Evolutionary conservation across 768 basidiomycete species (phyloP), one percentile per base, ranked within the genome.

Genomic region (Boletellus sp.): DNA sequence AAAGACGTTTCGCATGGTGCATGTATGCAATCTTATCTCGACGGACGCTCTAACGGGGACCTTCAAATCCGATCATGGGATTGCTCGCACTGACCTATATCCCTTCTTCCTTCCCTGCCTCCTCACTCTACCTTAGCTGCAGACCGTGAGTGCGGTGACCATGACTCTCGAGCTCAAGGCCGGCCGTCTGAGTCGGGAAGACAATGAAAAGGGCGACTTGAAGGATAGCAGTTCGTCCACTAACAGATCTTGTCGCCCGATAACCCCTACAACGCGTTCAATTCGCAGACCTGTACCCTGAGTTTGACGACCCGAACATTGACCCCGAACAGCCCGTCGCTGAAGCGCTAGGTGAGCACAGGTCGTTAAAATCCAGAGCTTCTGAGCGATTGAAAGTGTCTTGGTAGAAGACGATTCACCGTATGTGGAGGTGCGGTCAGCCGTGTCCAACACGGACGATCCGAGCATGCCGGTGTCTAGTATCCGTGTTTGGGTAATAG

Each of bases 401-500:
- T 37, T 16, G 24, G 7, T 47, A 73, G 78, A 78, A 61, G 85
- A 90, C 55, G 49, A 50, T 39, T 50, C 49, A 9, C 49, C 49
- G 9, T 92, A 92, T 63, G 33, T 32, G 20, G 43, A 44, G 43
- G 43, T 44, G 16, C 43, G 43, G 34, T 44, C 43, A 1, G 43
- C 43, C 1, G 43, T 44, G 33, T 32, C 43, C 2, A 44, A 44
- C 33, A 83, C 78, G 33, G 86, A 89, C 58, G 86, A 88, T 61
- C 77, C 77, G 4, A 66, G 67, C 32, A 85, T 87, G 71, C 84
- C 84, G 1, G 75, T 71, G 5, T 75, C 74, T 28, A 78, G 78
- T 32, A 34, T 90, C 20, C 79, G 83, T 42, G 74, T 78, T 6
- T 85, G 83, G 81, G 67, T 77, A 0, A 68, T 85, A 37, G 84